Evolutionary conservation across 163 green algal genomes (phyloP).

Genomic region (Trebouxiophyceae sp.): DNA sequence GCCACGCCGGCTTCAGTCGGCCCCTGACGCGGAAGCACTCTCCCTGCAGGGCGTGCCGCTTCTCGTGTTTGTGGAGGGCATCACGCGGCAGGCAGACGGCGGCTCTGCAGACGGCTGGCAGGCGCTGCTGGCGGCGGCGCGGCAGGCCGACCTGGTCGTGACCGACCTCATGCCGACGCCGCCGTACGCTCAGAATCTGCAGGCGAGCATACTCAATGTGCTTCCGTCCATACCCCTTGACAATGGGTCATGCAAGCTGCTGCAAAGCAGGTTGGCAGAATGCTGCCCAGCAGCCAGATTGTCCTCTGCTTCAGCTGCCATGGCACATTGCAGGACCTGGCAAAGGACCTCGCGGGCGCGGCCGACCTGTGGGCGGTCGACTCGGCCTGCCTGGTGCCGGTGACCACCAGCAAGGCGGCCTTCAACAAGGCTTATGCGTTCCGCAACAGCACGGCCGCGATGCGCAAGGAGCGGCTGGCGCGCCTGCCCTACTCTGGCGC

Average conservation of each 20-base stretch:
- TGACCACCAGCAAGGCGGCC: constrained; percentile 3
- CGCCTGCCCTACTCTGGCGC: constrained; percentile 15
- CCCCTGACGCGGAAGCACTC: too few species aligned
- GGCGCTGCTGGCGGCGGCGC: constrained; percentile 5
- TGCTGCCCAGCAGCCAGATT: background rate
- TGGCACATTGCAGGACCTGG: constrained; percentile 1
- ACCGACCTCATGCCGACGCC: constrained; percentile 18
- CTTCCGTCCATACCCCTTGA: too few species aligned
- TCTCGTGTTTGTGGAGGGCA: constrained; percentile 15
- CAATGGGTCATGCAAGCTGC: too few species aligned
- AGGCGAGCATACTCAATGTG: constrained; percentile 8
- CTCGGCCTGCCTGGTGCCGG: constrained; percentile 16
- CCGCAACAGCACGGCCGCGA: constrained; percentile 10
- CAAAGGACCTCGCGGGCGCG: background rate
- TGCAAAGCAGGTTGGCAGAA: background rate
- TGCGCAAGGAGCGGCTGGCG: constrained; percentile 2
- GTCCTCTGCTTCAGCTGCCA: background rate
- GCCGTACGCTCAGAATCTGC: constrained; percentile 8
- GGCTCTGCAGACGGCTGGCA: constrained; percentile 6
- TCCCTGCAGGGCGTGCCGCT: constrained; percentile 10
- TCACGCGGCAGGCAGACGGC: background rate
- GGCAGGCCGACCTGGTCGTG: constrained; percentile 1
- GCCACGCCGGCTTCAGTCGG: too few species aligned
- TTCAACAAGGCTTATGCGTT: constrained; percentile 16
- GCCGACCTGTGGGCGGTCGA: constrained; percentile 14